phyloP scores from a whole-genome alignment of 768 basidiomycete genomes.

The Amyloporia xantha region DNA sequence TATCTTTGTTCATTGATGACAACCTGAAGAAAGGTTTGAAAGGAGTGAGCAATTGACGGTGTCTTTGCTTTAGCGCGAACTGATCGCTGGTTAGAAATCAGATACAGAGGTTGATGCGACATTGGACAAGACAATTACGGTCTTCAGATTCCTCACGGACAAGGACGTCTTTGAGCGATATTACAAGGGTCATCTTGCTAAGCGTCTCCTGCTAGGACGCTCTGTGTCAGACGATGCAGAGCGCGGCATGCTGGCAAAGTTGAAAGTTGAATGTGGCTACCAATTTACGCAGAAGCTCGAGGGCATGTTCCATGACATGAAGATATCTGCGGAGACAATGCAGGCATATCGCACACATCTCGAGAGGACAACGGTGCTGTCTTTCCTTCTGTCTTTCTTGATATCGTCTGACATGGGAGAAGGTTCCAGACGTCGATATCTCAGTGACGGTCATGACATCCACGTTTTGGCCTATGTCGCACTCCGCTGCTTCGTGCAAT shows the following conservation, averaged over 20 bases:
- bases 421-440: slow-evolving; percentile 76
- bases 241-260: slow-evolving; percentile 92
- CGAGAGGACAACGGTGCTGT: slow-evolving; percentile 51
- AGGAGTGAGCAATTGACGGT: slow-evolving; percentile 52
- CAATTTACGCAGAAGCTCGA: slow-evolving; percentile 98
- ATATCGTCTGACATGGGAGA: background rate
- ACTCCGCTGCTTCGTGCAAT: slow-evolving; percentile 55
- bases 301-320: slow-evolving; percentile 99
- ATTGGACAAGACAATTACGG: slow-evolving; percentile 91
- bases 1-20: slow-evolving; percentile 96
- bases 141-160: slow-evolving; percentile 90
- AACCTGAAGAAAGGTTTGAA: slow-evolving; percentile 92
- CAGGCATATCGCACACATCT: slow-evolving; percentile 61
- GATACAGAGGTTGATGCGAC: slow-evolving; percentile 86
- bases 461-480: slow-evolving; percentile 90
- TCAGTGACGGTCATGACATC: slow-evolving; percentile 93
- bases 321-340: slow-evolving; percentile 77
- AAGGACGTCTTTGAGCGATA: slow-evolving; percentile 98
- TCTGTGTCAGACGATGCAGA: slow-evolving; percentile 98
- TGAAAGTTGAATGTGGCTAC: slow-evolving; percentile 93
- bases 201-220: slow-evolving; percentile 78
- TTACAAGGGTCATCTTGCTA: slow-evolving; percentile 94
- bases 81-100: slow-evolving; percentile 63
- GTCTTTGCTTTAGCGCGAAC: background rate
- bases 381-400: too few relatives aligned